Evolutionary conservation across 2,329 filamentous ascomycete genomes (phyloP).

Genomic region (Nothophoma quercina): DNA sequence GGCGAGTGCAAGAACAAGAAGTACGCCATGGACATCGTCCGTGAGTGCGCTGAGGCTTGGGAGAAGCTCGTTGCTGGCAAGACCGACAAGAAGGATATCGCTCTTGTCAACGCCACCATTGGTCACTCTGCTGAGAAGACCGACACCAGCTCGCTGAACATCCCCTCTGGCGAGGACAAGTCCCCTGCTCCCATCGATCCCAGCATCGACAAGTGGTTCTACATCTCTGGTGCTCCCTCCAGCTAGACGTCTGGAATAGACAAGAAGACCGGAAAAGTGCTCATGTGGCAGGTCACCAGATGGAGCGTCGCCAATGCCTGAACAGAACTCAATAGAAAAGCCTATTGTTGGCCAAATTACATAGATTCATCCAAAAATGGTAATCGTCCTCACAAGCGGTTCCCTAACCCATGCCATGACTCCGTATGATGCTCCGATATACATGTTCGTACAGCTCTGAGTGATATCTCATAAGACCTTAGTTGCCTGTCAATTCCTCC

Average conservation of each 20-base stretch:
- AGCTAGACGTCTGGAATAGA: constrained; percentile 43
- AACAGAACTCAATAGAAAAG: constrained; percentile 4
- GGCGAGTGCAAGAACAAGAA: constrained; percentile 99
- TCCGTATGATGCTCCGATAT: constrained; percentile 32
- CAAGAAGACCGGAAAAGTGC: neutral
- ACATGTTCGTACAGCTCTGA: constrained; percentile 21
- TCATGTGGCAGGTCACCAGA: neutral
- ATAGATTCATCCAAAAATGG: constrained; percentile 30
- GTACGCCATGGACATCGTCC: constrained; percentile 95
- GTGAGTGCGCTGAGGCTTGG: constrained; percentile 96
- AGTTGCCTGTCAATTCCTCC: constrained; percentile 72
- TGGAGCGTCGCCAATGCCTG: constrained; percentile 2
- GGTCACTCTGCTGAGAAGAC: constrained; percentile 76
- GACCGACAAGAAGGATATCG: constrained; percentile 77
- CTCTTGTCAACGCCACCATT: constrained; percentile 81
- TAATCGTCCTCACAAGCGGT: constrained; percentile 9
- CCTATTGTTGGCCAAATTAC: constrained; percentile 19
- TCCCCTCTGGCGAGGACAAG: constrained; percentile 82
- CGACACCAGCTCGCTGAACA: constrained; percentile 72
- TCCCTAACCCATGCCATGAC: constrained; percentile 31
- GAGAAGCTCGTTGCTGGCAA: constrained; percentile 94
- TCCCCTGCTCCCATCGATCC: constrained; percentile 87
- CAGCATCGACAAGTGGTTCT: constrained; percentile 99
- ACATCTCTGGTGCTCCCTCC: constrained; percentile 93
- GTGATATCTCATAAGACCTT: neutral